Evolutionary conservation across 1,284 basidiomycete genomes (phyloP).

Genomic region (Malassezia pachydermatis): DNA sequence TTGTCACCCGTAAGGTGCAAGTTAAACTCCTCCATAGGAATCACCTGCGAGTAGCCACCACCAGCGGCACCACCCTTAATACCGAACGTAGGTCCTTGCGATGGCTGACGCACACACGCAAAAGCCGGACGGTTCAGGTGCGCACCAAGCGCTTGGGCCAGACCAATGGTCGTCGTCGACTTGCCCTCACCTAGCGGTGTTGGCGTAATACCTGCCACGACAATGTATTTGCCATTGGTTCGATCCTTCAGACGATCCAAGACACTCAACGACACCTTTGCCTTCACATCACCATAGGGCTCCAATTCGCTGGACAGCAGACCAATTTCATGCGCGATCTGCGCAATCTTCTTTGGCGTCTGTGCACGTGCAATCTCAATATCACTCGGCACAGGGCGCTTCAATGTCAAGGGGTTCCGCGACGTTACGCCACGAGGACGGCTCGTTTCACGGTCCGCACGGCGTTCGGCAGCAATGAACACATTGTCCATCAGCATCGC

Average conservation of each 20-base stretch:
- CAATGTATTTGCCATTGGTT: conserved; percentile 89
- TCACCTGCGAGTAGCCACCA: conserved; percentile 96
- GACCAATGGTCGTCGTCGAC: conserved; percentile 93
- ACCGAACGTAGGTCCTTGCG: conserved; percentile 96
- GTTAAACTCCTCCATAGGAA: conserved; percentile 99
- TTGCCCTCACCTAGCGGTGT: conserved; percentile 97
- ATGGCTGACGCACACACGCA: conserved; percentile 96
- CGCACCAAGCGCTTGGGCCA: conserved; percentile 91
- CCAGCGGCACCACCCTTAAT: conserved; percentile 99
- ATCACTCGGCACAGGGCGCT: conserved; percentile 67
- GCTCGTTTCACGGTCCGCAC: conserved; percentile 65
- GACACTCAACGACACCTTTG: conserved; percentile 84
- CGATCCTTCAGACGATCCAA: conserved; percentile 75
- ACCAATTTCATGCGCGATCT: conserved; percentile 81
- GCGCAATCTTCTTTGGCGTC: conserved; percentile 75
- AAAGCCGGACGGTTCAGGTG: conserved; percentile 85
- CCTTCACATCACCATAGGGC: conserved; percentile 90
- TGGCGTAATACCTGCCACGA: conserved; percentile 93
- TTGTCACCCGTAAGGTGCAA: conserved; percentile 95
- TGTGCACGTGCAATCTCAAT: conserved; percentile 95
- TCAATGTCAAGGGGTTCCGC: conserved; percentile 67
- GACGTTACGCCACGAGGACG: conserved; percentile 58
- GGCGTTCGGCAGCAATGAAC: conserved; percentile 64
- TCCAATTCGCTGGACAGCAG: conserved; percentile 78
- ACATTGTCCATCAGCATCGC: conserved; percentile 98